Base-by-base conservation (phyloP, 2,329 filamentous ascomycete species). In the Calonectria multiphialidica region DNA sequence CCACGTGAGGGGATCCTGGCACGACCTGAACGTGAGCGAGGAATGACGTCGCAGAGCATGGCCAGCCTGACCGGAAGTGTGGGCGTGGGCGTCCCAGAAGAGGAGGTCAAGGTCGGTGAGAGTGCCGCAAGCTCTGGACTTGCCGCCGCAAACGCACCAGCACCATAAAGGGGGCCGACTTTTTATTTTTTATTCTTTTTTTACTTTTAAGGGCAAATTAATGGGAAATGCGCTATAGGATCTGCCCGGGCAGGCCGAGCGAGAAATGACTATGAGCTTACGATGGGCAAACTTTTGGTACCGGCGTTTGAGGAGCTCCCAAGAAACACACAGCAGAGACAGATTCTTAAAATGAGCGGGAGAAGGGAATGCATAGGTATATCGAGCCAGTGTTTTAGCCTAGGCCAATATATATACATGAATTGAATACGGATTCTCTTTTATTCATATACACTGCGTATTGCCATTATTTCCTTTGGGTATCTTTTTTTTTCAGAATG, bases 61-160 rank as follows among this genome's bases (percentile, higher is more conserved):
- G 70, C 86, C 66, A 90, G 88, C 70, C 78, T 86, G 6, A 86
- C 83, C 50, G 67, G 85, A 57, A 90, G 87, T 70, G 80, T 86
- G 3, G 88, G 83, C 6, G 86, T 90, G 0, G 90, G 90, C 2
- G 90, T 91, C 3, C 87, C 89, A 0, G 90, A 92, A 50, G 90
- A 91, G 57, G 90, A 91, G 78, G 81, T 92, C 50, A 86, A 86
- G 64, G 90, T 92, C 33, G 90, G 90, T 2, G 90, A 92, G 83
- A 92, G 90, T 73, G 90, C 90, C 1, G 88, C 90, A 1, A 91
- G 88, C 76, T 80, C 81, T 18, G 81, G 81, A 21, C 75, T 83
- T 21, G 73, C 67, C n/a, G n/a, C n/a, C 70, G 75, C 28, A 75
- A 75, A 66, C 15, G 37, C 68, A 1, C 69, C 70, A 68, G 75